Percentiles rank a stretch among this genome's conserved stretches.
These are phyloP conservation scores for Dictyostelium capitatum DNA, from an alignment of 78 protist species.

Conservation along the genomic window DNA sequence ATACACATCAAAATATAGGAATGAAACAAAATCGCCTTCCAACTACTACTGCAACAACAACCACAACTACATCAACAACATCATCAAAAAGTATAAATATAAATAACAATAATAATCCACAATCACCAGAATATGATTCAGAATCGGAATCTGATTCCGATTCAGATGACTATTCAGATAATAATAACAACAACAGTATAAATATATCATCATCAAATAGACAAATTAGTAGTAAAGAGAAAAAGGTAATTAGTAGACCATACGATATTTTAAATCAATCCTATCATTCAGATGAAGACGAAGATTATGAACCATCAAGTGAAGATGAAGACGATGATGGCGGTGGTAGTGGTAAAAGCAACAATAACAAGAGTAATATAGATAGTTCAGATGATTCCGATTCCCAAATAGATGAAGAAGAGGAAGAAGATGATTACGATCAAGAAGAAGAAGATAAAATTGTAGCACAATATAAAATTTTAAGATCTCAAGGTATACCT, in stretches of 20 bases:
- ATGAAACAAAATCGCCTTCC: neutral
- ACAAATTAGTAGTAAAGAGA: conserved; percentile 9
- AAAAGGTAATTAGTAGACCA: neutral
- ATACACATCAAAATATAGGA: conserved; percentile 23
- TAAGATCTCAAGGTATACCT: conserved; percentile 28
- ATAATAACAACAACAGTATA: neutral
- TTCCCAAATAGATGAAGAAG: conserved; percentile 18
- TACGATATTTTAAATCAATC: conserved; percentile 41
- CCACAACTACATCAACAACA: conserved; percentile 16
- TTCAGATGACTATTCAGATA: neutral
- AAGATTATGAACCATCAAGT: conserved; percentile 54
- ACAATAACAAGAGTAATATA: neutral
- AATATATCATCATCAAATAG: neutral
- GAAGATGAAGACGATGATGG: neutral
- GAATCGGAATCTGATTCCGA: conserved; percentile 14
- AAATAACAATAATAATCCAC: neutral
- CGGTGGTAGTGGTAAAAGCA: no score
- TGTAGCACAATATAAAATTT: conserved; percentile 32
- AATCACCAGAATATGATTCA: conserved; percentile 29
- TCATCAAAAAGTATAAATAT: conserved; percentile 17
- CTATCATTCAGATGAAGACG: conserved; percentile 60
- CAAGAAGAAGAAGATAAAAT: conserved; percentile 65
- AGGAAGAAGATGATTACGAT: conserved; percentile 44
- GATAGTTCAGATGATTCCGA: conserved; percentile 28
- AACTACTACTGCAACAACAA: neutral